Base-by-base conservation (phyloP, 805 yeast genomes). In the Candida caryicola region DNA sequence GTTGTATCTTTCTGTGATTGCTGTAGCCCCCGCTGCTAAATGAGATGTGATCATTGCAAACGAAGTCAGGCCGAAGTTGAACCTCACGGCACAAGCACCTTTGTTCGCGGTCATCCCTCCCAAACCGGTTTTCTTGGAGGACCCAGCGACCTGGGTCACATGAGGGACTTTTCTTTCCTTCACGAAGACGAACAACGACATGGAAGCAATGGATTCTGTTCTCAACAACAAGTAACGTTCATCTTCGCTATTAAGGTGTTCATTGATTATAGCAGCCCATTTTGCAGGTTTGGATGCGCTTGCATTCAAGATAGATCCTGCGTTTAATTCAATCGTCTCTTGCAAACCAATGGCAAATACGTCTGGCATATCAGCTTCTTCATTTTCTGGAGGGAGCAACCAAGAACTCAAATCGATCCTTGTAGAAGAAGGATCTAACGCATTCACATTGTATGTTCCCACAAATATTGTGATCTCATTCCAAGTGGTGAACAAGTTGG, bases 21-120 rank as follows among this genome's bases (percentile, higher is more conserved):
- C 93, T 30, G 71, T 73, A 16, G 79, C 74, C 2, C 99, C 99
- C 0, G 99, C 97, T 0, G 99, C 96, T 48, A 93, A 66, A 66
- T 93, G 99, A 0, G 95, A 85, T 36, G 93, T 91, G 18, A 93
- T 37, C 54, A 89, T 78, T 46, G 95, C 89, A 53, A 89, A 82
- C 2, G 60, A 44, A 3, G 50, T 46, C 31, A 41, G 44, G 4
- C 48, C 50, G 59, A 76, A 87, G 35, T 83, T 78, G 62, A 91
- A 85, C 44, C 96, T 74, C 12, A 93, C 87, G 0, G 95, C 96
- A 43, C 90, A 95, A 3, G 95, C 96, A 31, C 99, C 99, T 60
- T 91, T 91, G 59, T 93, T 91, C 13, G 97, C 99, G 0, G 98
- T 79, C 66, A 93, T 91, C 31, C 99, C 99, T 27, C 97, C 96